A percentile compares a stretch with the other conserved stretches of the same genome.
These are phyloP conservation scores for Neonectria punicea DNA, from an alignment of 2,329 filamentous ascomycete genomes.

Conservation along the genomic window DNA sequence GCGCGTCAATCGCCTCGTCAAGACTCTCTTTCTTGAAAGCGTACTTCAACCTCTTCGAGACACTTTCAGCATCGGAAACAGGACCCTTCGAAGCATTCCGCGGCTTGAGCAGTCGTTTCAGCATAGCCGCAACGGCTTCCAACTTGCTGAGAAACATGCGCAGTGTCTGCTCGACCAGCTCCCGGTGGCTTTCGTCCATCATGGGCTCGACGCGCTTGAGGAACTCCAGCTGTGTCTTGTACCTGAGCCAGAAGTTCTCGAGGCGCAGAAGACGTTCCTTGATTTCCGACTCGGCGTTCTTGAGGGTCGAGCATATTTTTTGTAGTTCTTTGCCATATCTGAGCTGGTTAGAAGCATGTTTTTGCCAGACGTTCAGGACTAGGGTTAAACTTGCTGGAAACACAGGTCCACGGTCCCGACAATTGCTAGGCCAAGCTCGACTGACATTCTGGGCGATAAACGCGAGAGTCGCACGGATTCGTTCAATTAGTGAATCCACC, in stretches of 20 bases:
- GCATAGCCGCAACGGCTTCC: background rate
- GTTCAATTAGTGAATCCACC: too few species aligned
- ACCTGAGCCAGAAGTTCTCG: background rate
- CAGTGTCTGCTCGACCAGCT: background rate
- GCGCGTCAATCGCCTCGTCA: background rate
- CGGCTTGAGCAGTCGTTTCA: background rate
- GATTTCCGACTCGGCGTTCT: background rate
- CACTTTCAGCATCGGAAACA: background rate
- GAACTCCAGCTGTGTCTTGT: background rate
- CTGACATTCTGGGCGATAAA: too few species aligned
- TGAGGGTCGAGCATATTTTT: background rate
- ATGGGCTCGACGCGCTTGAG: background rate
- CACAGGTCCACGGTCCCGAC: background rate
- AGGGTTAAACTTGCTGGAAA: background rate
- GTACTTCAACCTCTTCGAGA: background rate
- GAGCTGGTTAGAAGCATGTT: background rate
- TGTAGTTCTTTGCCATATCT: conserved; percentile 2
- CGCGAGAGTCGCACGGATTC: too few species aligned
- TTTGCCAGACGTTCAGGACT: too few species aligned
- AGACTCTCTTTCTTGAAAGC: background rate
- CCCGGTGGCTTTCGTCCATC: background rate
- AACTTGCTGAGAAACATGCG: background rate
- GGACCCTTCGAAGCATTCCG: background rate
- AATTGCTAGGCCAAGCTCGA: background rate
- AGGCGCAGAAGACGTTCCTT: background rate